A percentile compares a stretch with the other conserved stretches of the same genome.
These are phyloP conservation scores for Cladorrhinum sp. DNA, from an alignment of 2,329 filamentous ascomycete genomes.

Conservation along the genomic window DNA sequence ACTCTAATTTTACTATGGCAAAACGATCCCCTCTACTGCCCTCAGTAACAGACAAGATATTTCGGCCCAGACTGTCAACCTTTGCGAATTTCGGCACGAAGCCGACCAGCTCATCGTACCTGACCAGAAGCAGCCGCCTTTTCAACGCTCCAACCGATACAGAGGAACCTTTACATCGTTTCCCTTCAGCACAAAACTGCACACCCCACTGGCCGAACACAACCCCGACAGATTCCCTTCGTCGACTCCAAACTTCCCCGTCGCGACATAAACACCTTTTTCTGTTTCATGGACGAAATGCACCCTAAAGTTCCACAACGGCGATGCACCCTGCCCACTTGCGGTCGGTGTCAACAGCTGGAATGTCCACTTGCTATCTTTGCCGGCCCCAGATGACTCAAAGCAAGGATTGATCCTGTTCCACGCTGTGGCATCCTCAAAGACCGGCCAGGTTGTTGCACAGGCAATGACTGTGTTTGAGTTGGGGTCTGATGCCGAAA, in stretches of 20 bases:
- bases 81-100: too few relatives aligned
- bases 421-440: background rate
- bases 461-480: background rate
- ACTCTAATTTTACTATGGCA: too few relatives aligned
- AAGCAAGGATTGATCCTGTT: background rate
- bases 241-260: background rate
- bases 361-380: background rate
- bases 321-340: constrained; percentile 1
- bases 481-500: background rate
- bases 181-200: constrained; percentile 5
- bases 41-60: too few relatives aligned
- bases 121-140: too few relatives aligned
- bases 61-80: too few relatives aligned
- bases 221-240: constrained; percentile 2
- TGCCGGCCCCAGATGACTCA: background rate
- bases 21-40: too few relatives aligned
- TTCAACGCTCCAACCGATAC: constrained; percentile 3
- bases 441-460: background rate
- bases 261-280: background rate
- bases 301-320: constrained; percentile 5
- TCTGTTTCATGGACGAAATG: background rate
- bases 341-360: constrained; percentile 6
- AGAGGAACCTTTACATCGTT: background rate
- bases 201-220: constrained; percentile 5
- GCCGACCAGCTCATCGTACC: too few relatives aligned